Percentiles rank a stretch among this genome's conserved stretches.
phyloP scores from a whole-genome alignment of 73 alveolate genomes.

The Paramecium sexaurelia region DNA sequence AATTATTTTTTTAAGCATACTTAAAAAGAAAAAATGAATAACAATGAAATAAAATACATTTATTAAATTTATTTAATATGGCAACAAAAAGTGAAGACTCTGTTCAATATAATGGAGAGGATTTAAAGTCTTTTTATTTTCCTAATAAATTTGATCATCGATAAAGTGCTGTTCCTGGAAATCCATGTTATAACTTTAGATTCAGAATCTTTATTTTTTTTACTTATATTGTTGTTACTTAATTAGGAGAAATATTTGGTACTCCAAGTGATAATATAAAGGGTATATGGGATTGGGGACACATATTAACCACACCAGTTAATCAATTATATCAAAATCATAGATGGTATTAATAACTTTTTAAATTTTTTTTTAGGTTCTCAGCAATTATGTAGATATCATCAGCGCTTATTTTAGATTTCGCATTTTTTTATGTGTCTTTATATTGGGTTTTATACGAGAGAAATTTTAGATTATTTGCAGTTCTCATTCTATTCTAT shows the following conservation, averaged over 20 bases:
- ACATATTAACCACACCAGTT: neutral
- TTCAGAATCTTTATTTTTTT: slow-evolving; percentile 34
- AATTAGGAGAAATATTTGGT: slow-evolving; percentile 5
- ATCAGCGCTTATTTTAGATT: slow-evolving; percentile 37
- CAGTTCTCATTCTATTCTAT: slow-evolving; percentile 12
- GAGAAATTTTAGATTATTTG: slow-evolving; percentile 49
- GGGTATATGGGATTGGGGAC: slow-evolving; percentile 17
- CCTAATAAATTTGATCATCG: slow-evolving; percentile 50
- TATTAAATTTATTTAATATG: neutral
- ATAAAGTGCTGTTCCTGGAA: slow-evolving; percentile 51
- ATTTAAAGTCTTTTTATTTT: neutral
- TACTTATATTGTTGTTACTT: slow-evolving; percentile 39
- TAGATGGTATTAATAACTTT: neutral
- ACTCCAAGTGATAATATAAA: slow-evolving; percentile 23
- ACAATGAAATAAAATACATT: slow-evolving; percentile 2
- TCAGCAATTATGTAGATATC: neutral
- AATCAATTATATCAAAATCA: neutral
- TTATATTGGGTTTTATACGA: neutral
- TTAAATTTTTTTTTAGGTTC: slow-evolving; percentile 10
- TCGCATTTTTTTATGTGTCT: slow-evolving; percentile 1
- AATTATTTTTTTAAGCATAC: neutral
- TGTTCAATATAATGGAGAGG: slow-evolving; percentile 34
- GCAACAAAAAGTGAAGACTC: slow-evolving; percentile 6
- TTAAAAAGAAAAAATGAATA: neutral
- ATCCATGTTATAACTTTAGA: slow-evolving; percentile 42